A percentile compares a stretch with the other conserved stretches of the same genome.
These are phyloP conservation scores for Penicillium sp. DNA, from an alignment of 2,329 filamentous ascomycete species.

Conservation along the genomic window DNA sequence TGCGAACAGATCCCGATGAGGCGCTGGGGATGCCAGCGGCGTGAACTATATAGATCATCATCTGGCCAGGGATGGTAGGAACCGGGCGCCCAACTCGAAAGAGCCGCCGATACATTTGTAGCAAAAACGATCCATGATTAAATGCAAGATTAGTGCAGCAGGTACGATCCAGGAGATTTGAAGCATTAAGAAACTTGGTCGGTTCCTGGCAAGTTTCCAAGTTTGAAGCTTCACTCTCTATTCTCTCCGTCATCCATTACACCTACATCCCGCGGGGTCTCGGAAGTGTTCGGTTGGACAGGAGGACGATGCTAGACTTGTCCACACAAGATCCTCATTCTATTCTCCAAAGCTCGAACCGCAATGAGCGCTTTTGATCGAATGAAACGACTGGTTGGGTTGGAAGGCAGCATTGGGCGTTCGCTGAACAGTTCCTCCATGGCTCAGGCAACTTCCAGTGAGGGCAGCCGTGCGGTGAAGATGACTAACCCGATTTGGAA, in stretches of 20 bases:
- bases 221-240: background rate
- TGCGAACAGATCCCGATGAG: background rate
- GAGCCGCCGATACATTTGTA: background rate
- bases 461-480: background rate
- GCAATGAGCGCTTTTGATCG: slow-evolving; percentile 24
- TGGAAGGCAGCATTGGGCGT: slow-evolving; percentile 10
- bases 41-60: background rate
- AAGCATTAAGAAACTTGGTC: slow-evolving; percentile 6
- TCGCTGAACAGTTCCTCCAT: background rate
- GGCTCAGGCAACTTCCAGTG: background rate
- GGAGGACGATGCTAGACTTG: background rate
- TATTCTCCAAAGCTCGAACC: background rate
- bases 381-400: slow-evolving; percentile 26
- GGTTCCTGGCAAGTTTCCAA: slow-evolving; percentile 11
- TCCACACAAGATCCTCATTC: background rate
- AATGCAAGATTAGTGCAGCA: slow-evolving; percentile 12
- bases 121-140: background rate
- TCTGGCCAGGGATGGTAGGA: background rate
- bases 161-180: slow-evolving; percentile 7
- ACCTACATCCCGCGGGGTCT: slow-evolving; percentile 15
- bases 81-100: background rate
- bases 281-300: slow-evolving; percentile 7
- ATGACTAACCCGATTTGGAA: slow-evolving; percentile 22
- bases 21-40: background rate
- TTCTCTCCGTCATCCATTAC: slow-evolving; percentile 26